Percentiles rank a stretch among this genome's conserved stretches.
phyloP scores from a whole-genome alignment of 768 basidiomycete genomes.

The Mycena capillaripes region DNA sequence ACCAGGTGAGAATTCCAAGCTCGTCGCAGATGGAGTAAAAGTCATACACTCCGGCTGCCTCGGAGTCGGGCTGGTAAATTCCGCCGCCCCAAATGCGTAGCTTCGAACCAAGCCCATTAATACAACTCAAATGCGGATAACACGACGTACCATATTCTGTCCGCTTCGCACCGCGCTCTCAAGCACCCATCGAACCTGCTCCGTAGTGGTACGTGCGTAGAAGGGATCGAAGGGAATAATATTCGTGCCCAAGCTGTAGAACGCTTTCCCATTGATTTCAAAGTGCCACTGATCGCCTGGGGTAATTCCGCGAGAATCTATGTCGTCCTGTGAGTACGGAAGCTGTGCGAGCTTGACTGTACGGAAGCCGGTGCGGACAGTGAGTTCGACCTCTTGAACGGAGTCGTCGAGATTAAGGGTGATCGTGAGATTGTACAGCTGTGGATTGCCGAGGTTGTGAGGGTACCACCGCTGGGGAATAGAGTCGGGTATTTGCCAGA shows the following conservation, averaged over 20 bases:
- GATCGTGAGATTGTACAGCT: conserved; percentile 66
- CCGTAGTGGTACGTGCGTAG: conserved; percentile 64
- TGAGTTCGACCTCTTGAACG: conserved; percentile 50
- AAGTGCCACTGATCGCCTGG: conserved; percentile 76
- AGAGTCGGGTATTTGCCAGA: conserved; percentile 60
- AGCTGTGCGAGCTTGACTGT: conserved; percentile 67
- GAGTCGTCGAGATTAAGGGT: conserved; percentile 47
- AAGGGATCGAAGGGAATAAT: conserved; percentile 75
- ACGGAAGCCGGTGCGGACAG: conserved; percentile 67
- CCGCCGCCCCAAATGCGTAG: conserved; percentile 75
- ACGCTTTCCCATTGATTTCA: conserved; percentile 68
- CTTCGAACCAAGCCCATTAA: conserved; percentile 42
- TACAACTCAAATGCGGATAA: background rate
- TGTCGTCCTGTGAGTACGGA: conserved; percentile 60
- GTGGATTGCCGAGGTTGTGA: conserved; percentile 67
- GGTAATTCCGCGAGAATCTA: conserved; percentile 62
- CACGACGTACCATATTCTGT: conserved; percentile 67
- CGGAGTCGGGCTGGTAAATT: conserved; percentile 60
- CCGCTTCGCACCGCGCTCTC: conserved; percentile 68
- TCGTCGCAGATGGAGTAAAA: conserved; percentile 73
- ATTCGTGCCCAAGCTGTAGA: conserved; percentile 69
- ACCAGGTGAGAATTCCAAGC: conserved; percentile 73
- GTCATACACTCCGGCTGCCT: conserved; percentile 63
- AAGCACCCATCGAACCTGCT: conserved; percentile 67
- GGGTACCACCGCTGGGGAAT: conserved; percentile 68